Conservation (phyloP, 129 eudicot species). For the Centella asiatica region DNA sequence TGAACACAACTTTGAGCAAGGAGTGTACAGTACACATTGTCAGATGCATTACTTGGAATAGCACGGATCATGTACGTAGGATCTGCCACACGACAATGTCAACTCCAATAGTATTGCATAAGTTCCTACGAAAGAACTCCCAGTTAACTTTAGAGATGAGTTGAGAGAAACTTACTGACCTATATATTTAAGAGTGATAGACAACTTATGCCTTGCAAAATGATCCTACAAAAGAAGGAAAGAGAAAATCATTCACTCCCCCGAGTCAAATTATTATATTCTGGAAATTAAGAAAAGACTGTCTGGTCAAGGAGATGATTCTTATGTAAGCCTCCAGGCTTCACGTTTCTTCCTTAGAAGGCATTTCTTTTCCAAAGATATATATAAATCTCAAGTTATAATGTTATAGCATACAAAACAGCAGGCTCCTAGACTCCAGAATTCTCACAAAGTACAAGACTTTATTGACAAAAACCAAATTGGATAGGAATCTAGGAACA, state of each 20-base stretch:
- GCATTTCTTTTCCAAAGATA: background rate
- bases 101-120: background rate
- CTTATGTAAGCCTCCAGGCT: background rate
- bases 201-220: constrained; percentile 37
- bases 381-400: background rate
- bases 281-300: too few species aligned
- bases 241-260: background rate
- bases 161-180: constrained; percentile 32
- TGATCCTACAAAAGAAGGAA: constrained; percentile 41
- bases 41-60: constrained; percentile 26
- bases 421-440: background rate
- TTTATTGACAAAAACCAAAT: too few species aligned
- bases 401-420: background rate
- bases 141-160: background rate
- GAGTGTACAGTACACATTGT: constrained; percentile 29
- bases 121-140: constrained; percentile 10
- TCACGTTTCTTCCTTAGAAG: background rate
- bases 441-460: background rate
- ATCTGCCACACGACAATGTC: constrained; percentile 11
- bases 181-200: constrained; percentile 67
- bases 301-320: too few species aligned
- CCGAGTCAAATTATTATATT: background rate
- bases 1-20: constrained; percentile 33
- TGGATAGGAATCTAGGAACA: too few species aligned
- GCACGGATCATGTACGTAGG: constrained; percentile 36